Evolutionary conservation across 768 basidiomycete species (phyloP).

Genomic region (Mrakia hoshinonis): DNA sequence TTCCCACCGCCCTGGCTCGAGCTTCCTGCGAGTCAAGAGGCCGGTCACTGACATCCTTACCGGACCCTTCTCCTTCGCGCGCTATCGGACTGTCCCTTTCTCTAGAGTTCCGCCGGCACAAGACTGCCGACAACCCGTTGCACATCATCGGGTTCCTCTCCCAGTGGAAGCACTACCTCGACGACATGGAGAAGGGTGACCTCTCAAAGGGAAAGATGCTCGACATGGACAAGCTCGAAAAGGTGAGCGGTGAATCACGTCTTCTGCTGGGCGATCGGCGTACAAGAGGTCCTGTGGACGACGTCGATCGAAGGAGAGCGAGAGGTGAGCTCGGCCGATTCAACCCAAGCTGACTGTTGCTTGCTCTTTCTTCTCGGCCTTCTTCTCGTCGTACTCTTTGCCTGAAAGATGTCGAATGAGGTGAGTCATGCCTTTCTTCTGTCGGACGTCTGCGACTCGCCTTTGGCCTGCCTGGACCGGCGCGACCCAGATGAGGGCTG

Average conservation of each 20-base stretch:
- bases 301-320: background rate
- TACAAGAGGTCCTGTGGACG: background rate
- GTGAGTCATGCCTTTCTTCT: background rate
- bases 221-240: slow-evolving; percentile 40
- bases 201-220: slow-evolving; percentile 37
- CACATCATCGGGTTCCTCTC: slow-evolving; percentile 91
- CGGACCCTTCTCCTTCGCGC: background rate
- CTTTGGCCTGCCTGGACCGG: too few species aligned
- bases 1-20: background rate
- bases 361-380: background rate
- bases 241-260: slow-evolving; percentile 36
- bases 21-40: slow-evolving; percentile 20
- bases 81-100: background rate
- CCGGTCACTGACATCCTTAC: slow-evolving; percentile 3
- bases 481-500: too few species aligned
- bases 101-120: slow-evolving; percentile 78
- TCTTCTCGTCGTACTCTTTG: background rate
- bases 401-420: slow-evolving; percentile 22
- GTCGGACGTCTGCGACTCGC: too few species aligned
- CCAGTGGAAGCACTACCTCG: slow-evolving; percentile 91
- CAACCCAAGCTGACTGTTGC: background rate
- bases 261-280: too few species aligned
- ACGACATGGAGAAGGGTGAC: slow-evolving; percentile 44
- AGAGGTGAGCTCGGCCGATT: background rate
- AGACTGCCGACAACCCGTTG: slow-evolving; percentile 66